These are phyloP conservation scores for Dendrocalamus latiflorus DNA, from an alignment of 202 grass and related monocot species.

Conservation along the genomic window DNA sequence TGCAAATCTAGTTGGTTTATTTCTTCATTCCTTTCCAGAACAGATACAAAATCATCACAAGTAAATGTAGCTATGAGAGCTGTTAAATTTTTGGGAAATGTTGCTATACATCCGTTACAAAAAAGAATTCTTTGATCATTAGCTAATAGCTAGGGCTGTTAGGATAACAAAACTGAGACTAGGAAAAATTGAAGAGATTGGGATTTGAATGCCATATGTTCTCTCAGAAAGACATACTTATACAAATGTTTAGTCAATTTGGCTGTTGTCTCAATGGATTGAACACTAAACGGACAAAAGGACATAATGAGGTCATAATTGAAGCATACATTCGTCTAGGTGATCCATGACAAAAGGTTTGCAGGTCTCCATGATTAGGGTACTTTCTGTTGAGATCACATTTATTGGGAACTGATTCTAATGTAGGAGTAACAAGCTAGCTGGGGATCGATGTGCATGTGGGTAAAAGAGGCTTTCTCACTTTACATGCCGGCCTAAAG, in stretches of 20 bases:
- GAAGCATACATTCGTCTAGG: constrained; percentile 17
- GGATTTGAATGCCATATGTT: background rate
- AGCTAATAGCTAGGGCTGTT: background rate
- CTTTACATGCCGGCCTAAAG: constrained; percentile 35
- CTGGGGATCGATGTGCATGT: constrained; percentile 25
- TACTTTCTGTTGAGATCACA: constrained; percentile 34
- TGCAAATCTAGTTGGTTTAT: background rate
- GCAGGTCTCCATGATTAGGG: constrained; percentile 34
- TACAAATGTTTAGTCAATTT: background rate
- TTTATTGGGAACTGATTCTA: constrained; percentile 40
- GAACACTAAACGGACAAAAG: constrained; percentile 20
- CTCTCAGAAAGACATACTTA: background rate
- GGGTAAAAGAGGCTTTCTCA: constrained; percentile 30
- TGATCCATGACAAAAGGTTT: constrained; percentile 40
- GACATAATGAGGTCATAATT: constrained; percentile 34
- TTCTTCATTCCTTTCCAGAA: background rate
- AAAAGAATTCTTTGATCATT: background rate
- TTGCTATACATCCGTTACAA: background rate
- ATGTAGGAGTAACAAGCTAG: background rate
- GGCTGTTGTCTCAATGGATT: background rate
- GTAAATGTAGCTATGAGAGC: background rate
- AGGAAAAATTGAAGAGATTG: background rate
- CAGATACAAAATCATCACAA: background rate
- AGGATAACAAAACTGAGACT: background rate
- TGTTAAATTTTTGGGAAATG: background rate